These are phyloP conservation scores for Cordyceps cicadae DNA, from an alignment of 2,329 filamentous ascomycete species.

Conservation along the genomic window DNA sequence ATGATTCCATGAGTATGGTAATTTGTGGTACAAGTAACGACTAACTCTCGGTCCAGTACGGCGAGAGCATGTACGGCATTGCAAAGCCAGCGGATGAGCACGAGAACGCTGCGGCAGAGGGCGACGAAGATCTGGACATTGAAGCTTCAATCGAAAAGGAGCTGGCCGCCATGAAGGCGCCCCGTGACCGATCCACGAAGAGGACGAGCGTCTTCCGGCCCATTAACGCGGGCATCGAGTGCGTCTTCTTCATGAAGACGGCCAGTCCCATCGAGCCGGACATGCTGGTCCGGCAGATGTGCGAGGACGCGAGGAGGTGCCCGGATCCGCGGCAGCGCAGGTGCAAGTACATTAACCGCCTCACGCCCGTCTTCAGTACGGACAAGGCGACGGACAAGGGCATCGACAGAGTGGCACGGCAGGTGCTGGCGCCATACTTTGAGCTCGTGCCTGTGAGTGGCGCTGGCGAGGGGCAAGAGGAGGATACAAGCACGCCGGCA, in stretches of 20 bases:
- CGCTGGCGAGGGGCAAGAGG: conserved; percentile 11
- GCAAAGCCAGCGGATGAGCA: conserved; percentile 26
- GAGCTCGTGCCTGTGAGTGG: conserved; percentile 24
- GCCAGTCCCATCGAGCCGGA: conserved; percentile 47
- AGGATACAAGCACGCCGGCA: background rate
- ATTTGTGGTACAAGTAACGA: background rate
- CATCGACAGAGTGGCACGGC: conserved; percentile 54
- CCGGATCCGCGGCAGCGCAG: conserved; percentile 35
- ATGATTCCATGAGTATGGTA: background rate
- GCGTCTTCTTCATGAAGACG: conserved; percentile 55
- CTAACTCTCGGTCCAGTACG: conserved; percentile 44
- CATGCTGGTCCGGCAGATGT: conserved; percentile 45
- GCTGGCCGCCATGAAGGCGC: conserved; percentile 51
- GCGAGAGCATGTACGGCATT: conserved; percentile 51
- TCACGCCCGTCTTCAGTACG: conserved; percentile 44
- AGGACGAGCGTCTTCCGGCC: conserved; percentile 43
- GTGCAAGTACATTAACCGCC: conserved; percentile 49
- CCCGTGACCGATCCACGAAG: conserved; percentile 30
- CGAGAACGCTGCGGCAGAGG: conserved; percentile 30
- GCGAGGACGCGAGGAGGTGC: conserved; percentile 41
- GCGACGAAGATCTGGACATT: conserved; percentile 52
- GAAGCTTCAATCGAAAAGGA: conserved; percentile 66
- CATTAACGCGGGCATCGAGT: conserved; percentile 50
- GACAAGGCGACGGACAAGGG: conserved; percentile 62
- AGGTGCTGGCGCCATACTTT: conserved; percentile 59